Percentiles rank a stretch among this genome's conserved stretches.
Evolutionary conservation across 2,329 filamentous ascomycete species (phyloP).

Genomic region (Rosellinia necatrix): DNA sequence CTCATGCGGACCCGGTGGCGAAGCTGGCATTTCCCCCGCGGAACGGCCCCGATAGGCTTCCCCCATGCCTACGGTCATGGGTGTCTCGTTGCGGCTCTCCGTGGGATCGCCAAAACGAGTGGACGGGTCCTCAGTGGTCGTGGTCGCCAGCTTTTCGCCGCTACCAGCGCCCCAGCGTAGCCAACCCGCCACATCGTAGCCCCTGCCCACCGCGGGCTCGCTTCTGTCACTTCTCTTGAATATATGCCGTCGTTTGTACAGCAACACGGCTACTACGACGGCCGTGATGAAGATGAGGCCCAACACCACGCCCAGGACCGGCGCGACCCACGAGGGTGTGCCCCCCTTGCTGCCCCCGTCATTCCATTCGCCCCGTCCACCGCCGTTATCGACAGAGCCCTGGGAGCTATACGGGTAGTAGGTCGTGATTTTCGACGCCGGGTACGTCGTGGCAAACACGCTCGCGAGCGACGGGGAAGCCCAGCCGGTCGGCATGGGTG

Average conservation of each 20-base stretch:
- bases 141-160: constrained; percentile 49
- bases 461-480: constrained; percentile 50
- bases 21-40: constrained; percentile 32
- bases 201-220: constrained; percentile 51
- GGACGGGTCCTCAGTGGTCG: constrained; percentile 51
- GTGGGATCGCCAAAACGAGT: constrained; percentile 46
- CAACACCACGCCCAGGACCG: constrained; percentile 65
- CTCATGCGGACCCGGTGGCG: not conserved
- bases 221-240: constrained; percentile 44
- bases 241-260: constrained; percentile 57
- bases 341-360: constrained; percentile 38
- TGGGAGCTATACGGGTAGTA: constrained; percentile 64
- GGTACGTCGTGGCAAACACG: constrained; percentile 62
- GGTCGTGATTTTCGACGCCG: constrained; percentile 58
- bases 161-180: constrained; percentile 51
- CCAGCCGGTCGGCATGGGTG: constrained; percentile 65
- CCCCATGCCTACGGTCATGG: constrained; percentile 27
- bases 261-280: constrained; percentile 54
- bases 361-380: constrained; percentile 40
- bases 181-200: constrained; percentile 57
- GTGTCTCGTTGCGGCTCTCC: constrained; percentile 39
- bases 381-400: no score
- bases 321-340: constrained; percentile 62
- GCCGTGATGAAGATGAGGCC: constrained; percentile 61
- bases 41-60: no score